Percentiles rank a stretch among this genome's conserved stretches.
Conservation (phyloP, 2,329 filamentous ascomycete genomes). For the Trichophyton schoenleinii region DNA sequence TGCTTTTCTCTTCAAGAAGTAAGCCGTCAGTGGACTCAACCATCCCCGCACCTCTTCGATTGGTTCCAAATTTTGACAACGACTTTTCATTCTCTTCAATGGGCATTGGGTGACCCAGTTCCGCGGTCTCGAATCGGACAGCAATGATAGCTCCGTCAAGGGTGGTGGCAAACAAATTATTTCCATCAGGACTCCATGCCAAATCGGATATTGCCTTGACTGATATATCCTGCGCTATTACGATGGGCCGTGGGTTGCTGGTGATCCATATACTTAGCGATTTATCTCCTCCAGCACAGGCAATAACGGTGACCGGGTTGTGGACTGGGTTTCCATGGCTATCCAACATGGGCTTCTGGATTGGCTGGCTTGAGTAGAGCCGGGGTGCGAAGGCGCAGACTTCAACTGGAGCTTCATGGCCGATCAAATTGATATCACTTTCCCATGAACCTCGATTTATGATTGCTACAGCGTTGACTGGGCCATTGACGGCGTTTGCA, state of each 20-base stretch:
- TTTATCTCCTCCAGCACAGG: constrained; percentile 93
- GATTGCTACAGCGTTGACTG: constrained; percentile 92
- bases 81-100: constrained; percentile 85
- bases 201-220: constrained; percentile 89
- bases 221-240: constrained; percentile 78
- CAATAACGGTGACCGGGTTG: constrained; percentile 74
- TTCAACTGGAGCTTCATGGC: constrained; percentile 91
- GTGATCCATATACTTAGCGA: constrained; percentile 97
- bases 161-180: constrained; percentile 71
- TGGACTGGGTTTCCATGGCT: constrained; percentile 29
- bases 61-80: constrained; percentile 81
- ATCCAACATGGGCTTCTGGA: constrained; percentile 36
- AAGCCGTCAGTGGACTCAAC: constrained; percentile 85
- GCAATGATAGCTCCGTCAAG: constrained; percentile 80
- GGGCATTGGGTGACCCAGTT: constrained; percentile 78
- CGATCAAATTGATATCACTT: constrained; percentile 92
- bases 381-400: constrained; percentile 94
- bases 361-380: constrained; percentile 63
- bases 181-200: constrained; percentile 85
- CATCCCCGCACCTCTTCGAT: constrained; percentile 76
- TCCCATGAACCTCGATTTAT: constrained; percentile 88
- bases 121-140: constrained; percentile 69
- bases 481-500: constrained; percentile 92
- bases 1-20: constrained; percentile 78
- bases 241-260: constrained; percentile 77